phyloP scores from a whole-genome alignment of 1,284 basidiomycete genomes.

The Malassezia psittaci region DNA sequence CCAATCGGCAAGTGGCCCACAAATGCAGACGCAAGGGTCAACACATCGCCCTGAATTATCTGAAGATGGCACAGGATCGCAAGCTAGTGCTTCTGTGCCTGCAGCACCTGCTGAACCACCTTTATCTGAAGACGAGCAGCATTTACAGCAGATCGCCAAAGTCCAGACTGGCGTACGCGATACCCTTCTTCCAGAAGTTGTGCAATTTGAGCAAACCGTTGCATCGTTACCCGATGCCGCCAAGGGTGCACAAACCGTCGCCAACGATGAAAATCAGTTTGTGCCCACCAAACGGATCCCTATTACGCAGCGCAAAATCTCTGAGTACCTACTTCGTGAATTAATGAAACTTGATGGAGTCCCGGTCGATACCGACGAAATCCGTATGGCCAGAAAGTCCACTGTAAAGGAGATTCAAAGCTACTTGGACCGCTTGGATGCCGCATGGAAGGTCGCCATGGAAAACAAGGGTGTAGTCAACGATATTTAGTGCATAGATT shows the following conservation, averaged over 20 bases:
- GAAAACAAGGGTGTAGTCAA: conserved; percentile 19
- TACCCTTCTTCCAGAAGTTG: conserved; percentile 34
- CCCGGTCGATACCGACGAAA: conserved; percentile 30
- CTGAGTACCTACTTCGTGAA: conserved; percentile 36
- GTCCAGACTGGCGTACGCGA: conserved; percentile 19
- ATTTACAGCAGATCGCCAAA: conserved; percentile 29
- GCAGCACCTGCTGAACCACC: background rate
- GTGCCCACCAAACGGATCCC: conserved; percentile 15
- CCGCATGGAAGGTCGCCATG: conserved; percentile 24
- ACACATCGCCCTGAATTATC: background rate
- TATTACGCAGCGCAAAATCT: conserved; percentile 30
- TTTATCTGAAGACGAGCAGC: conserved; percentile 20
- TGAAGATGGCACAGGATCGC: no score
- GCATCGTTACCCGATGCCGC: conserved; percentile 3
- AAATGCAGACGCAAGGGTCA: background rate
- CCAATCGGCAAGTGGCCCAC: background rate
- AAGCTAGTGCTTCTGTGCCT: background rate
- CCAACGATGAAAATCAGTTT: background rate
- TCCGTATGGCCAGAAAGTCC: conserved; percentile 30
- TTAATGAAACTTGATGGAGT: conserved; percentile 38
- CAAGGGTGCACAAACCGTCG: background rate
- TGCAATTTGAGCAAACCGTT: conserved; percentile 25
- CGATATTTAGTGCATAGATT: conserved; percentile 12
- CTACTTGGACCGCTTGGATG: conserved; percentile 40
- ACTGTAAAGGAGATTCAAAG: conserved; percentile 42